These are phyloP conservation scores for Phoma sp. DNA, from an alignment of 2,329 filamentous ascomycete species.

Conservation along the genomic window DNA sequence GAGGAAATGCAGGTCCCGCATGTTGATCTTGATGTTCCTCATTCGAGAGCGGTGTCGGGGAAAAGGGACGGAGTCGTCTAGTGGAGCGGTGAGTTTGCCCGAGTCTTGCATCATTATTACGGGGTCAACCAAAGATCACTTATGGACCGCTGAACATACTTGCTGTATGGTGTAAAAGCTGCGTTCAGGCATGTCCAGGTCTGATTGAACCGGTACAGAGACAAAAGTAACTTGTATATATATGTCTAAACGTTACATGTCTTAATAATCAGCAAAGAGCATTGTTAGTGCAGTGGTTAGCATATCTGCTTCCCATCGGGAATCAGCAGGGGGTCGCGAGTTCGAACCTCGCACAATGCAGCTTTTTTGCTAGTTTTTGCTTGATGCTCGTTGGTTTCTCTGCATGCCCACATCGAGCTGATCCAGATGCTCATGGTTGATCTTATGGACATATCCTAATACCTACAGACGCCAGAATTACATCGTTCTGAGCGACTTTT, in stretches of 20 bases:
- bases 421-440: too few species aligned
- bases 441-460: too few species aligned
- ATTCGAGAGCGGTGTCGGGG: too few species aligned
- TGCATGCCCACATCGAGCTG: too few species aligned
- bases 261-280: slow-evolving; percentile 22
- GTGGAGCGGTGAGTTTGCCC: neutral
- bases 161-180: too few species aligned
- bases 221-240: too few species aligned
- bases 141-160: neutral
- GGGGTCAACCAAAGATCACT: neutral
- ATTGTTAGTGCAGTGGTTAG: slow-evolving; percentile 50
- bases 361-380: slow-evolving; percentile 3
- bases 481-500: too few species aligned
- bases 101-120: neutral
- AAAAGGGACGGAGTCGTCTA: neutral
- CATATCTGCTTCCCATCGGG: slow-evolving; percentile 50
- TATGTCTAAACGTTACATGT: neutral
- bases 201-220: too few species aligned
- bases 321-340: slow-evolving; percentile 38
- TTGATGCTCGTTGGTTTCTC: neutral
- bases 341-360: slow-evolving; percentile 36
- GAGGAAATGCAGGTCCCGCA: too few species aligned
- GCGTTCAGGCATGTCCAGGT: too few species aligned
- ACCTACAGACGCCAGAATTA: too few species aligned
- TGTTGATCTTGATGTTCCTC: too few species aligned